Evolutionary conservation across 2,329 filamentous ascomycete genomes (phyloP), one percentile per base, ranked within the genome.

Genomic region (Colletotrichum coccodes): DNA sequence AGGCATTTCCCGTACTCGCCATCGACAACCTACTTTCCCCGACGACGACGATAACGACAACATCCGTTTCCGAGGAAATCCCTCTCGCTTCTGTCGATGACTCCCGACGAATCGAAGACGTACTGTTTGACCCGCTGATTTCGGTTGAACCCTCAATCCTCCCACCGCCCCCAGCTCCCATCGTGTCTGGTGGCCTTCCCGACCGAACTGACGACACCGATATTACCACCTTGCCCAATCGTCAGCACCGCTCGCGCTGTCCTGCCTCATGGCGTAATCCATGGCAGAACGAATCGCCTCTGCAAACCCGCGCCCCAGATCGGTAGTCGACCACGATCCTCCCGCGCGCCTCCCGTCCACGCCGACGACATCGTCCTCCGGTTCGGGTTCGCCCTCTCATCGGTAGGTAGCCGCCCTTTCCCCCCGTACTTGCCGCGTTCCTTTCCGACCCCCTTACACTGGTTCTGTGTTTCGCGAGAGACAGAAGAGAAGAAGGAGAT

Each of bases 191-290:
- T 64, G 53, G 44, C 53, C 18, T 28, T 42, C 34, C 64, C 38
- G 60, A 59, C 32, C 36, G 46, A 36, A 36, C 52, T 56, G 60
- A 58, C 28, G 58, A 47, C 38, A 64, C 64, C 52, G 42, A 64
- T 28, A 67, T 26, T 26, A 69, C 36, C 54, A 32, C 26, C 26
- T 47, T 56, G 34, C 61, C 46, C 49, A 60, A 59, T 47, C 57
- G 44, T 38, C 44, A 70, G 64, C 57, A 61, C 58, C 30, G 53
- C 67, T 32, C 52, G 38, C 68, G 61, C 58, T 53, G 61, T 36
- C 80, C 79, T 82, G 85, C 83, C 86, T 83, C 80, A 90, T 90
- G 87, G 87, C 87, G 87, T 90, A 89, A 87, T 87, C 85, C 86
- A 90, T 90, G 88, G 87, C 87, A 89, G 87, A 89, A 86, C 87